phyloP scores from a whole-genome alignment of 225 moss, liverwort and hornwort genomes.

The Thuidium tamariscinum region DNA sequence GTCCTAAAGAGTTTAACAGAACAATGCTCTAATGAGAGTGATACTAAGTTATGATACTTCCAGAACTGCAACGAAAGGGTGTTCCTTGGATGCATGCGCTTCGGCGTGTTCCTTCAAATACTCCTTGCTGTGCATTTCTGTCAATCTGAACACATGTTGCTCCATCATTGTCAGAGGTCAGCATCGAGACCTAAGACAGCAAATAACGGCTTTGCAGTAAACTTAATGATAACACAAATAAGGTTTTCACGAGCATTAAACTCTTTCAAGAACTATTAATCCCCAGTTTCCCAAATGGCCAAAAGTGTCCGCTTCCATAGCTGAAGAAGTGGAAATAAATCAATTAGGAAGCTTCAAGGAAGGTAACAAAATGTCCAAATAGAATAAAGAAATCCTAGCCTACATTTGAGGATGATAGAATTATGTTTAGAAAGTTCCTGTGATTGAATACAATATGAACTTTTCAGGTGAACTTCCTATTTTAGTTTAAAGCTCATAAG shows the following conservation, averaged over 20 bases:
- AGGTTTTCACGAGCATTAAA: neutral
- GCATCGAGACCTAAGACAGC: neutral
- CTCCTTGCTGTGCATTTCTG: slow-evolving; percentile 69
- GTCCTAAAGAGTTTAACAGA: neutral
- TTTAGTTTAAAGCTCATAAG: neutral
- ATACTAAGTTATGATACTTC: neutral
- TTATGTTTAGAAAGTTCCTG: neutral
- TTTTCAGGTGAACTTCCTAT: neutral
- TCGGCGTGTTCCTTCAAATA: slow-evolving; percentile 66
- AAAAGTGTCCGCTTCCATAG: neutral
- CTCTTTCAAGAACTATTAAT: neutral
- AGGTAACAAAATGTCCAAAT: neutral
- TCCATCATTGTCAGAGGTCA: neutral
- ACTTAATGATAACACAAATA: neutral
- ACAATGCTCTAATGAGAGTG: neutral
- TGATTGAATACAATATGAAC: neutral
- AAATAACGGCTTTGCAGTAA: neutral
- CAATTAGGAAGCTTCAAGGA: neutral
- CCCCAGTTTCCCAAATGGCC: neutral
- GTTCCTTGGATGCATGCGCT: slow-evolving; percentile 12
- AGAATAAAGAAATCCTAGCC: neutral
- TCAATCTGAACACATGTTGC: slow-evolving; percentile 38
- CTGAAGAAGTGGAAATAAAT: neutral
- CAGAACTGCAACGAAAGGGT: neutral
- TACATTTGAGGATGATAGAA: neutral